These are phyloP conservation scores for Mariannaea elegans DNA, from an alignment of 2,329 filamentous ascomycete species.

Conservation along the genomic window DNA sequence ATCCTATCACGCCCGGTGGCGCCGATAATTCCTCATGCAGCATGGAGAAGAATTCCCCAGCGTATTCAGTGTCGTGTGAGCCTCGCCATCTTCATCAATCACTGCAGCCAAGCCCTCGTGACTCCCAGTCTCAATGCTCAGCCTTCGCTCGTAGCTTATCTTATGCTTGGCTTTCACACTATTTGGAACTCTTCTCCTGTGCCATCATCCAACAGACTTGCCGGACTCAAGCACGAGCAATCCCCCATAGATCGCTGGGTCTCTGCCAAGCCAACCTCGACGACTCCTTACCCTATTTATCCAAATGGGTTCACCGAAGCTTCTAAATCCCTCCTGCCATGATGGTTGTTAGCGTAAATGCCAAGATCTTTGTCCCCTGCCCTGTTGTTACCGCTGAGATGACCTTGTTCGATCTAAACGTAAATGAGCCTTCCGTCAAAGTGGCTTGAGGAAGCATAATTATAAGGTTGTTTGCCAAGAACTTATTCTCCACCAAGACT, in stretches of 20 bases:
- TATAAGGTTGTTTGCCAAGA: constrained; percentile 42
- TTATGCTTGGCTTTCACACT: too few relatives aligned
- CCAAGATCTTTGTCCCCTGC: constrained; percentile 6
- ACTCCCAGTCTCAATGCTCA: too few relatives aligned
- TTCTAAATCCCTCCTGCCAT: constrained; percentile 7
- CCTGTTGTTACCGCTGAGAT: not conserved
- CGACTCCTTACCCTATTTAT: constrained; percentile 13
- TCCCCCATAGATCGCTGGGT: not conserved
- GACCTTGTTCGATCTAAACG: not conserved
- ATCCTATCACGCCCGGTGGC: not conserved
- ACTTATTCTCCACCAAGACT: constrained; percentile 14
- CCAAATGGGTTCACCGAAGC: constrained; percentile 30
- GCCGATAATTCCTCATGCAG: not conserved
- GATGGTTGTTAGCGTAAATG: not conserved
- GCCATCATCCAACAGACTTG: constrained; percentile 15
- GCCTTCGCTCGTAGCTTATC: not conserved
- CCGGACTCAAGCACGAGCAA: constrained; percentile 13
- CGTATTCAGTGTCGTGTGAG: constrained; percentile 3
- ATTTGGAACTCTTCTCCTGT: not conserved
- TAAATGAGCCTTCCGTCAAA: not conserved
- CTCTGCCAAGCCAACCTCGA: constrained; percentile 22
- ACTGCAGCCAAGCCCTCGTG: not conserved
- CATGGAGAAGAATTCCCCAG: not conserved
- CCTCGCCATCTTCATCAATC: not conserved
- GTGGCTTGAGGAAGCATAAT: constrained; percentile 36